Evolutionary conservation across 805 yeast species (phyloP), one percentile per base, ranked within the genome.

Genomic region (Vanderwaltozyma polyspora): DNA sequence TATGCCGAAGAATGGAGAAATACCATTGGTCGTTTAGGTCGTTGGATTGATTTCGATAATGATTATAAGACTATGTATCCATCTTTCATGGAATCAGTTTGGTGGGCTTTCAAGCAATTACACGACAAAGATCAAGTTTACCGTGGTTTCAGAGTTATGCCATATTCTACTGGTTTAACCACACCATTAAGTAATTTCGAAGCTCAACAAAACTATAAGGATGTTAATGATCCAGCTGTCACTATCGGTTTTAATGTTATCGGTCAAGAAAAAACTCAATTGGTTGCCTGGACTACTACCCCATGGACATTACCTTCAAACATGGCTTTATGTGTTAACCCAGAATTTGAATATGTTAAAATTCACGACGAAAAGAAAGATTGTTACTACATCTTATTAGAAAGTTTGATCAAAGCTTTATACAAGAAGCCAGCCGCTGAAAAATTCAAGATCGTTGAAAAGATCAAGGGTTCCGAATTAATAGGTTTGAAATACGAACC

Each of bases 241-340:
- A 86, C 95, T 40, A 63, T 91, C 48, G 94, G 85, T 19, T 93
- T 91, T 70, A 82, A 83, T 43, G 66, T 83, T 37, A 64, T 71
- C 22, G 82, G 75, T 42, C 93, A 87, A 52, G 86, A 84, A 43
- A 75, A 80, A 51, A 83, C 94, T 35, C 67, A 72, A 45, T 67
- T 91, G 45, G 87, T 91, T 26, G 97, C 97, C 8, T 91, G 99
- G 99, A 91, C 99, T 29, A 91, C 99, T 40, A 91, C 99, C 18
- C 99, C 99, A 34, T 91, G 99, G 99, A 93, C 99, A 33, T 69
- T 91, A 55, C 98, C 98, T 28, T 82, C 95, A 19, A 89, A 91
- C 60, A 64, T 91, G 57, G 89, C 87, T 11, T 71, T 91, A 42
- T 87, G 94, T 54, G 97, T 91, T 29, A 74, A 91, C 65, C 93